phyloP scores from a whole-genome alignment of 2,329 filamentous ascomycete genomes.

The Fusarium heterosporum region DNA sequence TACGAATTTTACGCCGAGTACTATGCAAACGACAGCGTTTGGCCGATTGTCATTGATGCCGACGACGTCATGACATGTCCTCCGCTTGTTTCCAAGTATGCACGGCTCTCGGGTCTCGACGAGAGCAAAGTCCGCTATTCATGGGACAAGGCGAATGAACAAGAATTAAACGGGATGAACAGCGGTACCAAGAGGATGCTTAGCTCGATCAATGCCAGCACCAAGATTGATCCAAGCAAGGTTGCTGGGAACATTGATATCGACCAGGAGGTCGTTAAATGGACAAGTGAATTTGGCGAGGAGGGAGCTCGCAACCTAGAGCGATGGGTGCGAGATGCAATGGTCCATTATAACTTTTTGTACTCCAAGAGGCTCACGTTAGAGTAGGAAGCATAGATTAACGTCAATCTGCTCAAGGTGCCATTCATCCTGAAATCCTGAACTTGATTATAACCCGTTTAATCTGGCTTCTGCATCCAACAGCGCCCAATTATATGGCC shows the following conservation, averaged over 20 bases:
- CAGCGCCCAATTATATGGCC: too few relatives aligned
- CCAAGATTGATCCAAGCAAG: constrained; percentile 18
- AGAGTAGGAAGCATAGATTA: not conserved
- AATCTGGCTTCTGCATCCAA: too few relatives aligned
- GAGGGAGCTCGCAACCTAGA: constrained; percentile 28
- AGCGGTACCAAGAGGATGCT: constrained; percentile 19
- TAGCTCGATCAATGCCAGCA: constrained; percentile 32
- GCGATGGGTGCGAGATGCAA: constrained; percentile 29
- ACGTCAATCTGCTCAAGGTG: fast-evolving
- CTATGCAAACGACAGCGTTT: constrained; percentile 20
- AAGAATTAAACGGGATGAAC: constrained; percentile 6
- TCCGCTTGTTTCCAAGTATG: constrained; percentile 27
- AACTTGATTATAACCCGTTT: too few relatives aligned
- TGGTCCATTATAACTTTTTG: constrained; percentile 34
- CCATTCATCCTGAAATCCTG: too few relatives aligned
- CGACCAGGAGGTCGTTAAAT: constrained; percentile 30
- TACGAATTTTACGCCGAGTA: constrained; percentile 32
- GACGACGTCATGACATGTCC: constrained; percentile 37
- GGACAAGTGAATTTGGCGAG: constrained; percentile 35
- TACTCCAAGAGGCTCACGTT: constrained; percentile 27
- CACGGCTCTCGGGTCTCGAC: constrained; percentile 25
- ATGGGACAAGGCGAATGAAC: constrained; percentile 14
- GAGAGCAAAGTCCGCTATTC: constrained; percentile 22
- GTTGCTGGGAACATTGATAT: constrained; percentile 30
- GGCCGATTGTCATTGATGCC: constrained; percentile 38